Base-by-base conservation (phyloP, 768 basidiomycete species). In the Pleurotus giganteus region DNA sequence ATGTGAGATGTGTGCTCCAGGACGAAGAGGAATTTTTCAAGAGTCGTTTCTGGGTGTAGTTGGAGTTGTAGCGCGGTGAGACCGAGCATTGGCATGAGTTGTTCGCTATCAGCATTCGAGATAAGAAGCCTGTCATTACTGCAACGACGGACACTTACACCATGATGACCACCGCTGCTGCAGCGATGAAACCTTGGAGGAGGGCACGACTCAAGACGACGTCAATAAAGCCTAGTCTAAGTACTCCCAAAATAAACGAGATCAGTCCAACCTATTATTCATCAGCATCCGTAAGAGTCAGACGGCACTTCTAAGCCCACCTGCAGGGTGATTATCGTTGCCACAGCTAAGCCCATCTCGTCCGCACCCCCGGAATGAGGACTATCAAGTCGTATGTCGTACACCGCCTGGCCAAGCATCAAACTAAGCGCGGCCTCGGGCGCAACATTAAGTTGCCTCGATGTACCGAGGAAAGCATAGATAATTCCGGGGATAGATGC, bases 41-140 rank as follows among this genome's bases (percentile, higher is more conserved):
- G 60, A 0, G 92, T 86, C 2, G 85, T 79, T 60, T 87, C 74
- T 3, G 86, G 86, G 62, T 86, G 81, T 9, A 81, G 47, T 15
- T 65, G 39, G 53, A 78, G 78, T 57, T 82, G 77, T 9, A 91
- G 72, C 2, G 70, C 69, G 4, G 72, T 71, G 23, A 98, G 78
- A 23, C 94, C 94, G 44, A 97, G 80, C 89, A 98, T 94, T 0
- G 94, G 92, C 24, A 93, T 85, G 15, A 94, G 73, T 65, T 94
- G 90, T 69, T 90, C 88, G 39, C 89, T 91, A 49, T 51, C 50
- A 21, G 53, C 27, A 51, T 23, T 46, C 15, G 29, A 27, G 15
- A 32, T 29, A 13, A 26, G 53, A 39, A 26, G 29, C 9, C 31
- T n/a, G n/a, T 11, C 19, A 49, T 27, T 21, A 19, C 21, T 29